These are phyloP conservation scores for Xerophyta viscosa DNA, from an alignment of 106 monocot genomes.

Conservation along the genomic window DNA sequence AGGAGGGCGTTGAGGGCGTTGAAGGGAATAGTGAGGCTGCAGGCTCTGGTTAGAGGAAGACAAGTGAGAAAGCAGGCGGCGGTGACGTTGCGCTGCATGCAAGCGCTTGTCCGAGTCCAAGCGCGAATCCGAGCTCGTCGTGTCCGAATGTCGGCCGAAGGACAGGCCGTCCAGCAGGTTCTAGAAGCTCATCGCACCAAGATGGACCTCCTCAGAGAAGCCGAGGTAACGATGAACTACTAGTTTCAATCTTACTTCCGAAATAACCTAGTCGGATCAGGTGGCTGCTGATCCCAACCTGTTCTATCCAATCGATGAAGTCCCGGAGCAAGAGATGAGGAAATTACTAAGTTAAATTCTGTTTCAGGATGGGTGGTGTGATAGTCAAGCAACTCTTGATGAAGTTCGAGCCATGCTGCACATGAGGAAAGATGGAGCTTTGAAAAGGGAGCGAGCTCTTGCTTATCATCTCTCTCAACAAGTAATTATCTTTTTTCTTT, in stretches of 20 bases:
- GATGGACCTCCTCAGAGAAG: slow-evolving; percentile 19
- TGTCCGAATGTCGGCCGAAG: slow-evolving; percentile 25
- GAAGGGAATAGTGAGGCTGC: slow-evolving; percentile 28
- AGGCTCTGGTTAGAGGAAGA: slow-evolving; percentile 23
- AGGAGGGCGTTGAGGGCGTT: slow-evolving; percentile 31
- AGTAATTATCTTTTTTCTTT: slow-evolving; percentile 1
- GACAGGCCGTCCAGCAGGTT: slow-evolving; percentile 18
- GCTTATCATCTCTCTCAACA: slow-evolving; percentile 18
- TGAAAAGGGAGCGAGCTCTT: slow-evolving; percentile 30
- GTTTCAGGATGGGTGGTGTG: slow-evolving; percentile 56
- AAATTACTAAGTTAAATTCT: neutral
- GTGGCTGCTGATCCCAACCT: no score
- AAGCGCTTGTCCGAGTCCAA: slow-evolving; percentile 23
- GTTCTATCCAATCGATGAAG: no score
- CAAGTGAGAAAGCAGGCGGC: slow-evolving; percentile 34
- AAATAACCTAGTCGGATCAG: no score
- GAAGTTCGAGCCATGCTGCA: slow-evolving; percentile 39
- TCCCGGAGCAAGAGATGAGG: neutral
- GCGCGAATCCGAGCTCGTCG: slow-evolving; percentile 17
- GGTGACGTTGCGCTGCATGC: slow-evolving; percentile 28
- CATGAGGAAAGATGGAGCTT: slow-evolving; percentile 37
- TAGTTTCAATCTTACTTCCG: no score
- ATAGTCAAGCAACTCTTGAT: slow-evolving; percentile 40
- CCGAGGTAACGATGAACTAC: no score
- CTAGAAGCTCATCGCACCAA: neutral